These are phyloP conservation scores for Pseudopyricularia cyperi DNA, from an alignment of 2,329 filamentous ascomycete genomes.

Conservation along the genomic window DNA sequence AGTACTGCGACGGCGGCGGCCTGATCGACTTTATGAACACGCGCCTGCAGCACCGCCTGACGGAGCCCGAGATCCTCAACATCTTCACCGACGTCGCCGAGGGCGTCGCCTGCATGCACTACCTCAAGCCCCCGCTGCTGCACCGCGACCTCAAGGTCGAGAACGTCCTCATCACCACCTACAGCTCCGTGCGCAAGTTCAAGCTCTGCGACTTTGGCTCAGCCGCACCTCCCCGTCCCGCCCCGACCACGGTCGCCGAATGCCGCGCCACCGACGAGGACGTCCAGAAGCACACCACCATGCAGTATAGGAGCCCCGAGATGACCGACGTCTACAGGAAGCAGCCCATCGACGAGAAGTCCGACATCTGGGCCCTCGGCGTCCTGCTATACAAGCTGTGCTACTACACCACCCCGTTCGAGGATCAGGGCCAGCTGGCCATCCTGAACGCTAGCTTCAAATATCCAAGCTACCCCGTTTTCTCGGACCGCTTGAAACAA, in stretches of 20 bases:
- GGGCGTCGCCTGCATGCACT: constrained; percentile 98
- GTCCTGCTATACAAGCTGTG: constrained; percentile 95
- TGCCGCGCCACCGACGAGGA: constrained; percentile 92
- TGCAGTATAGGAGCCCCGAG: constrained; percentile 95
- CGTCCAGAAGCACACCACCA: constrained; percentile 88
- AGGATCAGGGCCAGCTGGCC: constrained; percentile 93
- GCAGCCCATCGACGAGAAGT: constrained; percentile 95
- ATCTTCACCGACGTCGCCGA: constrained; percentile 95
- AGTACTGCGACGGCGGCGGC: constrained; percentile 87
- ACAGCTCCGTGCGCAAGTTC: constrained; percentile 57
- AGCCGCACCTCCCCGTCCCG: constrained; percentile 68
- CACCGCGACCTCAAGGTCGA: constrained; percentile 96
- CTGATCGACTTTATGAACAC: constrained; percentile 99
- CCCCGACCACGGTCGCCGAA: constrained; percentile 76
- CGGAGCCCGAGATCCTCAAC: constrained; percentile 91
- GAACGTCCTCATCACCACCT: constrained; percentile 76
- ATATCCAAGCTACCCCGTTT: constrained; percentile 76
- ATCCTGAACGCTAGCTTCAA: constrained; percentile 93
- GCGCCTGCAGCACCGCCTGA: constrained; percentile 85
- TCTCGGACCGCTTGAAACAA: constrained; percentile 80
- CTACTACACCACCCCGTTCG: constrained; percentile 98
- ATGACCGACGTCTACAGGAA: constrained; percentile 98
- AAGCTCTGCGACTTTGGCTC: constrained; percentile 99
- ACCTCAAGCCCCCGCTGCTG: constrained; percentile 82
- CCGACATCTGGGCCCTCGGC: constrained; percentile 94